These are phyloP conservation scores for Hawksworthiomyces lignivorus DNA, from an alignment of 2,329 filamentous ascomycete species.

Conservation along the genomic window DNA sequence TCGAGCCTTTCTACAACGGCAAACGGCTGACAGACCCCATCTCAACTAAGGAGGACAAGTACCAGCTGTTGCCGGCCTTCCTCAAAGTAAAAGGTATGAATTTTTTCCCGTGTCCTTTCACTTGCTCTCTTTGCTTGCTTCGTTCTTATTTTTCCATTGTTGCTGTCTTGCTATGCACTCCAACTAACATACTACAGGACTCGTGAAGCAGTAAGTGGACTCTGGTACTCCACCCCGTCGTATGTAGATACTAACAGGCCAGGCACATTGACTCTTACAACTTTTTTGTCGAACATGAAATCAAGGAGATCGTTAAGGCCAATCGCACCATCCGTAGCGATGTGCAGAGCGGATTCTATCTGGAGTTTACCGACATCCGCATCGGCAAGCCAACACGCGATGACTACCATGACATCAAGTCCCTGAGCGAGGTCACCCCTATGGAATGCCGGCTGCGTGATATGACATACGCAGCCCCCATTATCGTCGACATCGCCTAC, in stretches of 20 bases:
- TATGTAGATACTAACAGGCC: slow-evolving; percentile 9
- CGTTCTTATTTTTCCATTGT: slow-evolving; percentile 12
- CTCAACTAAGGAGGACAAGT: slow-evolving; percentile 74
- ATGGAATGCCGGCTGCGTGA: slow-evolving; percentile 96
- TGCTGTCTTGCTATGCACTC: not conserved
- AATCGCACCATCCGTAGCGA: slow-evolving; percentile 86
- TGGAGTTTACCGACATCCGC: slow-evolving; percentile 88
- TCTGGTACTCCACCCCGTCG: no score
- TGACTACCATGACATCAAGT: slow-evolving; percentile 64
- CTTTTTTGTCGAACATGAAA: slow-evolving; percentile 92
- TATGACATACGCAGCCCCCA: slow-evolving; percentile 95
- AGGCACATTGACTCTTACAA: slow-evolving; percentile 96
- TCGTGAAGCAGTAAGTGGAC: slow-evolving; percentile 76
- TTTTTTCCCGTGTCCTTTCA: no score
- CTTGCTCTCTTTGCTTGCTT: slow-evolving; percentile 6
- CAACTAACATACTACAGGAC: slow-evolving; percentile 32
- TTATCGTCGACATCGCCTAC: slow-evolving; percentile 87
- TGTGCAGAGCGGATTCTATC: slow-evolving; percentile 85
- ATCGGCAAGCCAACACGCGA: slow-evolving; percentile 74
- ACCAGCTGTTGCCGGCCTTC: slow-evolving; percentile 94
- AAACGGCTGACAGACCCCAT: slow-evolving; percentile 60
- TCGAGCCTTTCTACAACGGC: slow-evolving; percentile 61
- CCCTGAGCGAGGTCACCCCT: slow-evolving; percentile 71
- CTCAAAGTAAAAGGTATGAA: slow-evolving; percentile 84
- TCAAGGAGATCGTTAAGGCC: slow-evolving; percentile 92